Evolutionary conservation across 768 basidiomycete species (phyloP), one percentile per base, ranked within the genome.

Genomic region (Pleurotus djamor): DNA sequence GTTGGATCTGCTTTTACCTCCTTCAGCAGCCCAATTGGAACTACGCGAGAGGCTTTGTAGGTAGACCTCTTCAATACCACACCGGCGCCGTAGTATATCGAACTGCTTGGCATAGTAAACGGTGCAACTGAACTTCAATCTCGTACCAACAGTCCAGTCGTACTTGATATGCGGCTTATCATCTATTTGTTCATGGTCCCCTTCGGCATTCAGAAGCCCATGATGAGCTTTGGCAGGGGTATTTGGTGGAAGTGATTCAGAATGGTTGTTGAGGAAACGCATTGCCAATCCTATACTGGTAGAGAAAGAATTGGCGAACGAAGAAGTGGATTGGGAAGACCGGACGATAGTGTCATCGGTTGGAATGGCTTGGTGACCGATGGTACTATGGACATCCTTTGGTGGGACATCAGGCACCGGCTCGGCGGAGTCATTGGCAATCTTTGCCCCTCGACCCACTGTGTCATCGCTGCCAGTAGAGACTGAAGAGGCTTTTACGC

Each of bases 91-190:
- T 17, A 93, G 73, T 28, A 73, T 66, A 66, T 91, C 89, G 68
- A 94, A 94, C 68, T 92, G 88, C 60, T 83, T 84, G 36, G 92
- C 91, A 67, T 89, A 92, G 69, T 92, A 93, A 10, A 88, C 87
- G 13, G 88, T 93, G 67, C 91, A 93, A 67, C 85, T 87, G 67
- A 92, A 86, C 72, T 85, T 87, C 59, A 91, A 73, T 60, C 84
- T 77, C 67, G 88, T 88, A 41, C 90, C 88, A 52, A 92, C 76
- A 1, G 87, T 87, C 83, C 87, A 91, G 60, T 91, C 87, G 61
- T 92, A 91, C 71, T 89, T 89, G 76, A 93, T 85, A 68, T 94
- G 92, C 2, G 92, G 91, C 17, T 83, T 82, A 12, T 88, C 86
- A 66, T 91, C 88, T 36, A 88, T 84, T 28, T 28, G 21, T 28